Evolutionary conservation across 495 filamentous ascomycete genomes (phyloP), one percentile per base, ranked within the genome.

Genomic region (Lasiosphaeriaceae sp.): DNA sequence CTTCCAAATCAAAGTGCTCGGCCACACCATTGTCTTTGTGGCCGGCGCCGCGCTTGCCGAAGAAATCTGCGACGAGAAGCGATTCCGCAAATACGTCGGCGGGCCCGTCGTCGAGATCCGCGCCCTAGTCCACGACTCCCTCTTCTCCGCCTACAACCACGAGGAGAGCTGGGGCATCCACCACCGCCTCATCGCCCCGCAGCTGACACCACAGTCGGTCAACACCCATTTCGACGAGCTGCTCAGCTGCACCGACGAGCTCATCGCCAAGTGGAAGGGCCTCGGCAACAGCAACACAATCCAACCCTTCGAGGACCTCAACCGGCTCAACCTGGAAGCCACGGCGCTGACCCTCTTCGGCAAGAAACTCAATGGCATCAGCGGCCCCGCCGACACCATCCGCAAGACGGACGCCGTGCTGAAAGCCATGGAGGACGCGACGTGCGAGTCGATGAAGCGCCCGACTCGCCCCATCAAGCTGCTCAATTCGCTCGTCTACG

Each of bases 161-260:
- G 87, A 89, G 59, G 70, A 77, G 52, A 84, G 82, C 57, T 92
- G 88, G 88, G 81, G 72, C 2, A 70, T 89, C 44, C 84, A 85
- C 6, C 89, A 93, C 62, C 81, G 89, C n/a, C 78, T 89, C 64
- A 62, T 82, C n/a, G 77, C 80, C 41, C 88, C 88, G 11, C 83
- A 78, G 4, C 87, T 94, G 57, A 80, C 83, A 0, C 81, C 87
- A 0, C 56, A 84, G 11, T 66, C 76, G n/a, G 78, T 90, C 57
- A 74, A 75, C 46, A 67, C 57, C 11, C 85, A 84, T 75, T 89
- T 87, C 61, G 73, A 74, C 63, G 85, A 86, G 51, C 84, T 91
- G 79, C 75, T 85, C 39, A 83, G 86, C 59, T 82, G 85, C 55
- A 80, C 84, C 0, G 70, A 68, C 5, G 88, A 92, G 61, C 68